Conservation (phyloP, 345 rosid genomes). For the Sonneratia alba region DNA sequence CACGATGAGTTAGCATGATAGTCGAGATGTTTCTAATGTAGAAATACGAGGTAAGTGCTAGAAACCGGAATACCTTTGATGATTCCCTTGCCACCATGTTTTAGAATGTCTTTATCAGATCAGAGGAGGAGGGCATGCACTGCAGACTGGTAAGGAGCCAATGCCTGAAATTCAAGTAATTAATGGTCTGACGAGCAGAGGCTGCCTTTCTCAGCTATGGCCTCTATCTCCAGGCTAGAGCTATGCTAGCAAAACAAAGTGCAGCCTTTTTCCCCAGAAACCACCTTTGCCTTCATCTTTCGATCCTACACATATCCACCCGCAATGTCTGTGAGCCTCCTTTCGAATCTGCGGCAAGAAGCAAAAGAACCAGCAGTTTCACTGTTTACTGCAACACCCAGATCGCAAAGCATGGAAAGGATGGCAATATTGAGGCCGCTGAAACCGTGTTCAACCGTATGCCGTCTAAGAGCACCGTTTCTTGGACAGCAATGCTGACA, state of each 20-base stretch:
- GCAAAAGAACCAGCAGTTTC: conserved; percentile 10
- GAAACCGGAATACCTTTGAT: too few relatives aligned
- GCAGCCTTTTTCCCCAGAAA: background rate
- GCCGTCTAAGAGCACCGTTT: conserved; percentile 43
- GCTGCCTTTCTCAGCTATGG: too few relatives aligned
- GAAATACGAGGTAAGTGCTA: too few relatives aligned
- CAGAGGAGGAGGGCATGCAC: too few relatives aligned
- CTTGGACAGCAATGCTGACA: conserved; percentile 77
- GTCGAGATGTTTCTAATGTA: too few relatives aligned
- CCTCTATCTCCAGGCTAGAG: background rate
- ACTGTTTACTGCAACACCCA: conserved; percentile 48
- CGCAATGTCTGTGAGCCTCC: background rate
- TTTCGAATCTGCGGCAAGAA: background rate
- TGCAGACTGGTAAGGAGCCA: too few relatives aligned
- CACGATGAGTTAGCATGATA: too few relatives aligned
- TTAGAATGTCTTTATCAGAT: too few relatives aligned
- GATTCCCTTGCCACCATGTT: too few relatives aligned
- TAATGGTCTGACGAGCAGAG: too few relatives aligned
- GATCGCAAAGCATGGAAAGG: conserved; percentile 52
- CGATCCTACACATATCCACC: background rate
- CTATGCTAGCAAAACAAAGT: background rate
- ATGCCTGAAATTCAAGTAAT: too few relatives aligned
- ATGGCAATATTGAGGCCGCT: conserved; percentile 40
- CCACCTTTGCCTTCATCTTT: background rate
- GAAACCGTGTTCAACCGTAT: conserved; percentile 51